Evolutionary conservation across 345 rosid genomes (phyloP).

Genomic region (Eucalyptus caleyi): DNA sequence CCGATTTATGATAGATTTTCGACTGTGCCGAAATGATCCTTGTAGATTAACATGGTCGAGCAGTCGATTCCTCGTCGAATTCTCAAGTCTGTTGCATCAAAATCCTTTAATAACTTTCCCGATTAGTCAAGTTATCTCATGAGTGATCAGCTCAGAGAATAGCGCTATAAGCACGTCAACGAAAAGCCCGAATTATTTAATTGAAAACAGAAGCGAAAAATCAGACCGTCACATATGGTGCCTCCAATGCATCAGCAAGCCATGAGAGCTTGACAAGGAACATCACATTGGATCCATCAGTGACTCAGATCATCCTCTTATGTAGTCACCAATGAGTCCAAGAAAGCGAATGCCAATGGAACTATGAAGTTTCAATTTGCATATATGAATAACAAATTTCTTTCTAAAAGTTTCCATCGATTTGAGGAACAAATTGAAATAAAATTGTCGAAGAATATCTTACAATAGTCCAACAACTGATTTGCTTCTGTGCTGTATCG

Average conservation of each 20-base stretch:
- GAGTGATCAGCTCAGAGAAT: too few species aligned
- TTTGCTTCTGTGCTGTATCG: not conserved
- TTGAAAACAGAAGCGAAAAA: too few species aligned
- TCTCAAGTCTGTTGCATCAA: too few species aligned
- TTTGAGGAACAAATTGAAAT: not conserved
- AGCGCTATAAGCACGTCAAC: too few species aligned
- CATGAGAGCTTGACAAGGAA: not conserved
- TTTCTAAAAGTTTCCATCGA: not conserved
- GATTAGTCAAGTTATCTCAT: too few species aligned
- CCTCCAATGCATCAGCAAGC: not conserved
- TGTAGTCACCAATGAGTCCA: not conserved
- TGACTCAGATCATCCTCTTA: not conserved
- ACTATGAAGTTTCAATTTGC: not conserved
- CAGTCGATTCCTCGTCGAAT: too few species aligned
- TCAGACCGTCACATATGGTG: too few species aligned
- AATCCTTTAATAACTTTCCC: too few species aligned
- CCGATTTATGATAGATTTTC: too few species aligned
- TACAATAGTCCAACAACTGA: not conserved
- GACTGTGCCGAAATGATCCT: too few species aligned
- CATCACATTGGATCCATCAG: not conserved
- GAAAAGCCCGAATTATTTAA: too few species aligned
- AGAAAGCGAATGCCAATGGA: not conserved
- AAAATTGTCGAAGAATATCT: not conserved
- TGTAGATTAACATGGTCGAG: too few species aligned
- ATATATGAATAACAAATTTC: not conserved